phyloP scores from a whole-genome alignment of 352 stramenopile species.

The Elongisporangium undulatum region DNA sequence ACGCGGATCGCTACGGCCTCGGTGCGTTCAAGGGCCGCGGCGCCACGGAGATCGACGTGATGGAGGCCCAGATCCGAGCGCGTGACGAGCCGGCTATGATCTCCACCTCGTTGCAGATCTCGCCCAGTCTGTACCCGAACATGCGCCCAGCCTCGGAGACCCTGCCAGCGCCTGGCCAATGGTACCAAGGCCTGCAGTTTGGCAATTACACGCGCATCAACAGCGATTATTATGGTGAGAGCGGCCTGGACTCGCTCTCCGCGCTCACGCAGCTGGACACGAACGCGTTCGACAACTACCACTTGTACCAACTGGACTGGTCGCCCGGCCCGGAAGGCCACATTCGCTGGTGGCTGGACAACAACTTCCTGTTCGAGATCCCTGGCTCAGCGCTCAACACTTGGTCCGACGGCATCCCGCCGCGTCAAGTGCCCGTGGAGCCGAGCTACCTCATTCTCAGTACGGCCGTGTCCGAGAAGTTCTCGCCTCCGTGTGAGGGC shows the following conservation, averaged over 20 bases:
- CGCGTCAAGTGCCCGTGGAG: constrained; percentile 91
- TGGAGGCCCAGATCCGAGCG: constrained; percentile 85
- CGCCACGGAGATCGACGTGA: constrained; percentile 96
- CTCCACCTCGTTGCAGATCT: constrained; percentile 93
- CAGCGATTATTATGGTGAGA: constrained; percentile 94
- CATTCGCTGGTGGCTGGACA: constrained; percentile 94
- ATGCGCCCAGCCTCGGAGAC: constrained; percentile 55
- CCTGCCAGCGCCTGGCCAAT: constrained; percentile 67
- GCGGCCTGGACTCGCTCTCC: constrained; percentile 93
- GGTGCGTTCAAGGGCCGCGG: constrained; percentile 90
- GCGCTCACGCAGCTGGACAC: constrained; percentile 90
- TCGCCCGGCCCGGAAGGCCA: constrained; percentile 87
- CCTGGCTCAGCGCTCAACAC: constrained; percentile 79
- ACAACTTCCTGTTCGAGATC: constrained; percentile 93
- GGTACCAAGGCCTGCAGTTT: constrained; percentile 88
- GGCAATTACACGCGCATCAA: constrained; percentile 90
- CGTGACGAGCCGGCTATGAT: constrained; percentile 88
- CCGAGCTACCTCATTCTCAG: constrained; percentile 98
- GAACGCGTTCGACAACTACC: constrained; percentile 90
- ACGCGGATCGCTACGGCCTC: constrained; percentile 89
- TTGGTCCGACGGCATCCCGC: constrained; percentile 61
- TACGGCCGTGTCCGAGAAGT: constrained; percentile 95
- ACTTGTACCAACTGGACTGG: constrained; percentile 97
- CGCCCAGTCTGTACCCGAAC: constrained; percentile 61
- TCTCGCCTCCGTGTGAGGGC: constrained; percentile 87